phyloP scores from a whole-genome alignment of 768 basidiomycete genomes.

The Russula olivacea region DNA sequence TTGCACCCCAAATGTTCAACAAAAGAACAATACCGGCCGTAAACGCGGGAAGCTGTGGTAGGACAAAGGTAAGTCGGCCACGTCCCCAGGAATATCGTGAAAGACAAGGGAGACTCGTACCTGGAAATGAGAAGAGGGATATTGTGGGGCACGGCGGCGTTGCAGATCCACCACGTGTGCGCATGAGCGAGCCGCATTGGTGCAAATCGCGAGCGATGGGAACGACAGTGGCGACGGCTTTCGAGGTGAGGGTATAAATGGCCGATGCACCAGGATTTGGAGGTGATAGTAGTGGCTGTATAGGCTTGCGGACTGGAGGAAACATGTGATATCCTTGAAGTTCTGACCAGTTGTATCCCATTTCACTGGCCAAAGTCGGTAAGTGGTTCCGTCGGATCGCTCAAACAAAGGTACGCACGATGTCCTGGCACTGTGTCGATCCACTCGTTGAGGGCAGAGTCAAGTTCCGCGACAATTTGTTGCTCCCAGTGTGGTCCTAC shows the following conservation, averaged over 20 bases:
- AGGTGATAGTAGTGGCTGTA: slow-evolving; percentile 39
- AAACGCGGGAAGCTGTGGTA: slow-evolving; percentile 31
- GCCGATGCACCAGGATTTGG: slow-evolving; percentile 45
- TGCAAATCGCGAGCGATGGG: slow-evolving; percentile 47
- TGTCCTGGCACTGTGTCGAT: slow-evolving; percentile 40
- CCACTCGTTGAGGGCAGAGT: slow-evolving; percentile 44
- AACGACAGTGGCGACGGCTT: slow-evolving; percentile 34
- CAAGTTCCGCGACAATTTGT: slow-evolving; percentile 42
- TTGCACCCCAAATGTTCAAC: slow-evolving; percentile 40
- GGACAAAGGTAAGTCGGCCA: slow-evolving; percentile 19
- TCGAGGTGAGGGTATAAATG: slow-evolving; percentile 39
- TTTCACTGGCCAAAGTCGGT: slow-evolving; percentile 18
- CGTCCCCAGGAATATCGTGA: too few species aligned
- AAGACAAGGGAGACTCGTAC: not conserved
- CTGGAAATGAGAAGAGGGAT: slow-evolving; percentile 21
- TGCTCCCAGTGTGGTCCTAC: slow-evolving; percentile 47
- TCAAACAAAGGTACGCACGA: slow-evolving; percentile 23
- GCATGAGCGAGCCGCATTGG: slow-evolving; percentile 44
- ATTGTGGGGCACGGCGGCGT: slow-evolving; percentile 28
- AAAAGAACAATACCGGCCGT: slow-evolving; percentile 40
- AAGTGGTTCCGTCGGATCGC: not conserved
- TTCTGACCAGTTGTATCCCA: slow-evolving; percentile 26
- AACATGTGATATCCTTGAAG: slow-evolving; percentile 20
- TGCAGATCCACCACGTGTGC: slow-evolving; percentile 39
- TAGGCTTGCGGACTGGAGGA: slow-evolving; percentile 37